phyloP scores from a whole-genome alignment of 371 early-diverging fungal genomes.

The Mucor circinelloides region DNA sequence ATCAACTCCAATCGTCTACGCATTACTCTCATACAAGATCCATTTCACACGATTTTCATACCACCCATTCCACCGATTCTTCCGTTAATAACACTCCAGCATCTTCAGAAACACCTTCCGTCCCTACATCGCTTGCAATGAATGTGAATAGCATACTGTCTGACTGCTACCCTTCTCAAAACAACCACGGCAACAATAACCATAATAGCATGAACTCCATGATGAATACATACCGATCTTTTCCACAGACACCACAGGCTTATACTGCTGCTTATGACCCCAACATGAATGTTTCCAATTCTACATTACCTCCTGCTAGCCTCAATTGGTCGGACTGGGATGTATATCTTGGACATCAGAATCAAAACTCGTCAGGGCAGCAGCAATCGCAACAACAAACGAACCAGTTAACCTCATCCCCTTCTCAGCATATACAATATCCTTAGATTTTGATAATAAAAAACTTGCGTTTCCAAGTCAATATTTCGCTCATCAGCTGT shows the following conservation, averaged over 20 bases:
- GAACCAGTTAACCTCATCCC: neutral
- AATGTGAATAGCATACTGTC: neutral
- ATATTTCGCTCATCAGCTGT: too few species aligned
- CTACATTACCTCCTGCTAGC: constrained; percentile 19
- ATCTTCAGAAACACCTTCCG: neutral
- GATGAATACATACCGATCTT: neutral
- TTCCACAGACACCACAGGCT: constrained; percentile 2
- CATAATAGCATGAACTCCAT: neutral
- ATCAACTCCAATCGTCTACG: neutral
- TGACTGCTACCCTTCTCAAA: neutral
- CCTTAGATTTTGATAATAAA: neutral
- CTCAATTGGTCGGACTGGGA: constrained; percentile 31
- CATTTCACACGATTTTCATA: constrained; percentile 4
- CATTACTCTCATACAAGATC: constrained; percentile 10
- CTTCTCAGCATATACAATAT: neutral
- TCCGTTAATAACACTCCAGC: neutral
- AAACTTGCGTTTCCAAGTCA: too few species aligned
- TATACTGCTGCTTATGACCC: constrained; percentile 14
- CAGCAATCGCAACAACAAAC: neutral
- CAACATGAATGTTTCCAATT: constrained; percentile 8
- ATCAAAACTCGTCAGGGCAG: neutral
- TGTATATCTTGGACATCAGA: constrained; percentile 23
- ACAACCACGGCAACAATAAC: neutral
- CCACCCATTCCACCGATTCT: neutral
- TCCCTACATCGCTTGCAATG: neutral